phyloP scores from a whole-genome alignment of 768 basidiomycete species.

The Brasilioporus rufonigricans region DNA sequence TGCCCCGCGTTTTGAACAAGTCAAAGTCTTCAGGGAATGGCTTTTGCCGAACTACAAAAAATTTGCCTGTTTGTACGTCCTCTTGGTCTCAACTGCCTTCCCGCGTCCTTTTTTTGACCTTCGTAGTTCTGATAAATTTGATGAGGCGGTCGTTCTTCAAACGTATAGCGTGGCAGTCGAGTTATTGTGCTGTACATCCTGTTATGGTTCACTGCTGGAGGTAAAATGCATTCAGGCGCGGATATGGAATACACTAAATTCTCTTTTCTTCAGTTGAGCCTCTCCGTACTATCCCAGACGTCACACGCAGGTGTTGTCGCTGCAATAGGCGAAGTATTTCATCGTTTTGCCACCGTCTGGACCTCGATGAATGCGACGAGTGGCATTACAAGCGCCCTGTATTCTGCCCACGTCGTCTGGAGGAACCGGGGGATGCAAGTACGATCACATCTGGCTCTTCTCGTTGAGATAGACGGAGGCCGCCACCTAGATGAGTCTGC shows the following conservation, averaged over 20 bases:
- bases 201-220: slow-evolving; percentile 68
- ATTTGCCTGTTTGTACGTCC: slow-evolving; percentile 46
- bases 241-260: slow-evolving; percentile 6
- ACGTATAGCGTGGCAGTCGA: slow-evolving; percentile 58
- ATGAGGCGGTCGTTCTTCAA: slow-evolving; percentile 42
- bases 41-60: slow-evolving; percentile 67
- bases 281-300: slow-evolving; percentile 53
- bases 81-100: not conserved
- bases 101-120: not conserved
- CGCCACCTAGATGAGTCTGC: slow-evolving; percentile 52
- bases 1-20: slow-evolving; percentile 73
- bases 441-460: slow-evolving; percentile 57
- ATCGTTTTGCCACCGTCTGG: slow-evolving; percentile 72
- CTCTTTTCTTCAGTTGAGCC: slow-evolving; percentile 42
- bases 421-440: slow-evolving; percentile 64
- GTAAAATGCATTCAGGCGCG: slow-evolving; percentile 32
- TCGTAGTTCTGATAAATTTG: slow-evolving; percentile 28
- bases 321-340: slow-evolving; percentile 68
- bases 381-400: slow-evolving; percentile 56
- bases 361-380: slow-evolving; percentile 66
- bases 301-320: slow-evolving; percentile 51
- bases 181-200: slow-evolving; percentile 58
- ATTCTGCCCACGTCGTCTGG: slow-evolving; percentile 60
- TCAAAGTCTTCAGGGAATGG: slow-evolving; percentile 69
- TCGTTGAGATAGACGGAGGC: slow-evolving; percentile 65